Base-by-base conservation (phyloP, 1,284 basidiomycete species). In the Pseudozyma tsukubaensis region DNA sequence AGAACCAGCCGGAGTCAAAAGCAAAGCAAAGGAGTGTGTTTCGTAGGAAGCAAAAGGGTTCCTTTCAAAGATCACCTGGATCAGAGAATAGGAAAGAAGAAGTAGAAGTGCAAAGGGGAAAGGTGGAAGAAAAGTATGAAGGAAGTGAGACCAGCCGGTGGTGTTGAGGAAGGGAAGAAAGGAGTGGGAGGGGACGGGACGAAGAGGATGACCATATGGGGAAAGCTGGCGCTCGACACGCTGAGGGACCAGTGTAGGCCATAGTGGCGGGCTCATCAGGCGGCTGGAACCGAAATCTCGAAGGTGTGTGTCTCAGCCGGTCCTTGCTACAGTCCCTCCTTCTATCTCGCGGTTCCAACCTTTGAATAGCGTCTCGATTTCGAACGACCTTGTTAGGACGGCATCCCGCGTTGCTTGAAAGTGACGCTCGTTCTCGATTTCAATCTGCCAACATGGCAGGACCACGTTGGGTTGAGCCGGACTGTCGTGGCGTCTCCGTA, bases 121-220 rank as follows among this genome's bases (percentile, higher is more conserved):
- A 50, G 32, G 21, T 16, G 39, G 42, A 13, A 24, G 47, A 55
- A 50, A 49, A 44, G 51, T 53, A 59, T 50, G 45, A 29, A 53
- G 62, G 51, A 40, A 60, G 32, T 52, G 63, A 61, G 47, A 72
- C 60, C 69, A 72, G 69, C 63, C 63, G 56, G 69, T 67, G 63
- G 59, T 72, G 59, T 63, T 63, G 63, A 61, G 69, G 67, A 64
- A 35, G 32, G 50, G 58, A 64, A 64, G 56, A 36, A 52, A 50
- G 59, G 9, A 55, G 47, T 42, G 18, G 24, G 19, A 18, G 13
- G 37, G 29, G 47, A 21, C 47, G 32, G 39, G 50, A 58, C 24
- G 21, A 18, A 4, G 35, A 39, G 18, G 18, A 39, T 40, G 52
- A 37, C 54, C 59, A 61, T 48, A 48, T 52, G 50, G 18, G 59